Evolutionary conservation across 2,329 filamentous ascomycete genomes (phyloP), one percentile per base, ranked within the genome.

Genomic region (Phoma sp.): DNA sequence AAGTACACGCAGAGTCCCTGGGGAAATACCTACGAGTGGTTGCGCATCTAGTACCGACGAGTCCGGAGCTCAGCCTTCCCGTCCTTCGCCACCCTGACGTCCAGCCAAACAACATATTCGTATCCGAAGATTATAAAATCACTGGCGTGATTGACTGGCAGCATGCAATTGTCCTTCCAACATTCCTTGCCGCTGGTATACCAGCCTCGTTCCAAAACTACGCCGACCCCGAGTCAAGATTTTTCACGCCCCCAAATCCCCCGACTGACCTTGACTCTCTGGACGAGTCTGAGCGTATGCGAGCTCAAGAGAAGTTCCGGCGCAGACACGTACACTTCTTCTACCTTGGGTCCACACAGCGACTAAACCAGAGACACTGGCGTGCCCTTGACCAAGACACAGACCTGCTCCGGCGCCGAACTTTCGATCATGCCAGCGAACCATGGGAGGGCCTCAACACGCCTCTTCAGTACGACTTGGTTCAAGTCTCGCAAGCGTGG

Each of bases 91-190:
- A 77, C 47, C 70, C 72, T 10, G 73, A 76, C 49, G 57, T 74
- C n/a, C 58, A 65, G 33, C 69, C 70, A 1, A 66, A 63, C 53
- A 75, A 73, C 51, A 67, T 76, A 23, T 73, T 73, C 40, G 53
- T 72, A 10, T 69, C 62, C 29, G 57, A 69, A 5, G 51, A 69
- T 25, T 61, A 66, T 40, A 67, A 71, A 7, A 72, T 79, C 18
- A 63, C 62, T 23, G 55, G 73, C 25, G 54, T 79, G 1, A 76
- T 79, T 29, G 76, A 80, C 53, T 79, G 75, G 76, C 75, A 79
- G 59, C 67, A 78, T 57, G 63, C 62, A 32, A 37, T 66, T 2
- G 60, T 71, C 21, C 68, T 77, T n/a, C 77, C 75, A 4, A 69
- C 72, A 9, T 73, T 76, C 42, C 64, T 77, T 5, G 62, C 67